A percentile compares a stretch with the other conserved stretches of the same genome.
phyloP scores from a whole-genome alignment of 1,284 basidiomycete genomes.

The Irpex rosettiformis region DNA sequence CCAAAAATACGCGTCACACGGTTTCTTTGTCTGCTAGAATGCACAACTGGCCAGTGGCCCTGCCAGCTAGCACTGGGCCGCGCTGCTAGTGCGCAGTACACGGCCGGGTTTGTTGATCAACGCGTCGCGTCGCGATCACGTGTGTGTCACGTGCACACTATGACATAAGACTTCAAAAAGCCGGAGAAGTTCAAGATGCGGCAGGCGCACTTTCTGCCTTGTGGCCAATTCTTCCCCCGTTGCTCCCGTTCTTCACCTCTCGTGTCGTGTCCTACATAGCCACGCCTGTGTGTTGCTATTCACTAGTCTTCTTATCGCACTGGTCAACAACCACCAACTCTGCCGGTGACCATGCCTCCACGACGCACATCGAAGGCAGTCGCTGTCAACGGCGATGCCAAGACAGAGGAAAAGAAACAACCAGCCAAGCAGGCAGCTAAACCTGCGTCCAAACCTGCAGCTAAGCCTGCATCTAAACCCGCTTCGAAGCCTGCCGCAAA shows the following conservation, averaged over 20 bases:
- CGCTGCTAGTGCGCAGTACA: no score
- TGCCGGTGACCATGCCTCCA: slow-evolving; percentile 15
- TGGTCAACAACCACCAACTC: neutral
- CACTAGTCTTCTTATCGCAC: neutral
- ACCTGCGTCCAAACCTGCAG: slow-evolving; percentile 14
- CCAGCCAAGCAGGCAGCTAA: slow-evolving; percentile 32
- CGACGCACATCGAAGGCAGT: slow-evolving; percentile 49
- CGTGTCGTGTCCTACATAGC: neutral
- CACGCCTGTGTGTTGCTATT: neutral
- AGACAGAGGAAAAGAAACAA: slow-evolving; percentile 14
- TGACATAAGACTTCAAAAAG: slow-evolving; percentile 10
- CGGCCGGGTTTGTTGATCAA: slow-evolving; percentile 24
- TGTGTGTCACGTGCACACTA: slow-evolving; percentile 6
- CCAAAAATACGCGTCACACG: no score
- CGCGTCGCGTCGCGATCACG: slow-evolving; percentile 13
- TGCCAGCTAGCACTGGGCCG: no score
- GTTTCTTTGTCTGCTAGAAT: no score
- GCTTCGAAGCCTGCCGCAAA: slow-evolving; percentile 32
- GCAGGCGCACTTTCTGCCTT: slow-evolving; percentile 1
- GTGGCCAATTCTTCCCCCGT: neutral
- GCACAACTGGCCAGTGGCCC: no score
- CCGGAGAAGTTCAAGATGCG: slow-evolving; percentile 9
- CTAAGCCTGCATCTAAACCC: slow-evolving; percentile 20
- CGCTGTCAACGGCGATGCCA: slow-evolving; percentile 24
- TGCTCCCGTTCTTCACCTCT: neutral